Base-by-base conservation (phyloP, 495 filamentous ascomycete genomes). In the Rhizodiscina lignyota region DNA sequence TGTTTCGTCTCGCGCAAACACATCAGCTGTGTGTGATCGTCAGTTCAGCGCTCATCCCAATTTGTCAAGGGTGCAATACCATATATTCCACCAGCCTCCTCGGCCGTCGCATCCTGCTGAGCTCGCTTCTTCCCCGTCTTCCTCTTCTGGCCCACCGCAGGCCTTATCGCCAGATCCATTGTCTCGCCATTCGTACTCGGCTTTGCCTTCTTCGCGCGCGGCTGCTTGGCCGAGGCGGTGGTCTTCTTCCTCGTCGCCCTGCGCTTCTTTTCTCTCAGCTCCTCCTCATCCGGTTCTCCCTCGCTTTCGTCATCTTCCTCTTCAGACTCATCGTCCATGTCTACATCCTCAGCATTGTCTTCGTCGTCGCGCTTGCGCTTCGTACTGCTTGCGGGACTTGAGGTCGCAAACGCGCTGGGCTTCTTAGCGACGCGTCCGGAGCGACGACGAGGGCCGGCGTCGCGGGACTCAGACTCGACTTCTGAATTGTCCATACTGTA, bases 1-100 rank as follows among this genome's bases (percentile, higher is more conserved):
- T 16, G 63, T 64, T 28, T 75, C 64, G 24, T 70, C 75, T 29
- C 74, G 72, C n/a, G 66, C 70, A 53, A 91, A 92, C 4, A 94
- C 67, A 40, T 87, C 79, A 48, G 71, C 83, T 92, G 51, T 52
- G 22, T 56, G 49, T 32, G 10, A 26, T 37, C 0, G 5, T 5
- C n/a, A 29, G 13, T 29, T 26, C n/a, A 4, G 24, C 12, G 40
- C 19, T 13, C 26, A 37, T 8, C 33, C 18, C 5, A 13, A 6
- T n/a, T 21, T 10, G 18, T 55, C 70, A n/a, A n/a, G n/a, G n/a
- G n/a, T n/a, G n/a, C n/a, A n/a, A 49, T 56, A 89, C 83, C 76
- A 57, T 79, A 94, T 5, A 94, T 61, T 10, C 84, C 85, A 18
- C 68, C 70, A 22, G 64, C 75, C 2, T 71, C 61, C 20, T 57